phyloP scores from a whole-genome alignment of 306 rosid species.

The Cicer judaicum region DNA sequence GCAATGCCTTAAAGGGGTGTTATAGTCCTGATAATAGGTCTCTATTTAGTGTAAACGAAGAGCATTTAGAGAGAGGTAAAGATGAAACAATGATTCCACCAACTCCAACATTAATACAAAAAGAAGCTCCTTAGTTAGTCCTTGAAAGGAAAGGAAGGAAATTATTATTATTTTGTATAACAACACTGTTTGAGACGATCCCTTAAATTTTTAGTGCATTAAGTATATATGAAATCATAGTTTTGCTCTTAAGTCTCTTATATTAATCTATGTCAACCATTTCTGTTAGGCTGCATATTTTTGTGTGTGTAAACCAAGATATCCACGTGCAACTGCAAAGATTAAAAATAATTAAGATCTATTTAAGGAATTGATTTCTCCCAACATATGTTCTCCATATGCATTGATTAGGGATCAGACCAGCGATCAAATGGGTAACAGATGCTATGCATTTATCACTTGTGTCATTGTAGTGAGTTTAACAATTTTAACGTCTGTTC shows the following conservation, averaged over 20 bases:
- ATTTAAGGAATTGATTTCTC: too few species aligned
- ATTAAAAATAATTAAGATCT: too few species aligned
- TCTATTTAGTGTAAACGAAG: slow-evolving; percentile 54
- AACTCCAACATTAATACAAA: slow-evolving; percentile 57
- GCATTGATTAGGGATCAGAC: too few species aligned
- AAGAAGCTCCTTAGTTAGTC: slow-evolving; percentile 50
- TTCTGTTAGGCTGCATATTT: slow-evolving; percentile 3
- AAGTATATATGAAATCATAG: not conserved
- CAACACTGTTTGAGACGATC: slow-evolving; percentile 31
- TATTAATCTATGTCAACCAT: not conserved
- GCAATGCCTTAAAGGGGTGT: slow-evolving; percentile 42
- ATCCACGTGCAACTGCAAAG: too few species aligned
- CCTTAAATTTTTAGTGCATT: slow-evolving; percentile 13
- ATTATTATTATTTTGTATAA: not conserved
- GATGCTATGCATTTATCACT: too few species aligned
- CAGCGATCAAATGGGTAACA: too few species aligned
- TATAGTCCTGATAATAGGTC: slow-evolving; percentile 51
- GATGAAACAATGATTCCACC: slow-evolving; percentile 81
- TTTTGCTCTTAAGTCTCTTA: slow-evolving; percentile 12
- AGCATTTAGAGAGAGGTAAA: slow-evolving; percentile 49
- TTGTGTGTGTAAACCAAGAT: too few species aligned
- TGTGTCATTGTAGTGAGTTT: not conserved
- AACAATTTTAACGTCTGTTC: too few species aligned
- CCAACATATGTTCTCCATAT: too few species aligned
- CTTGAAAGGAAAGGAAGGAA: not conserved